Conservation (phyloP, 2,329 filamentous ascomycete genomes). For the Ceratocystis albifundus region DNA sequence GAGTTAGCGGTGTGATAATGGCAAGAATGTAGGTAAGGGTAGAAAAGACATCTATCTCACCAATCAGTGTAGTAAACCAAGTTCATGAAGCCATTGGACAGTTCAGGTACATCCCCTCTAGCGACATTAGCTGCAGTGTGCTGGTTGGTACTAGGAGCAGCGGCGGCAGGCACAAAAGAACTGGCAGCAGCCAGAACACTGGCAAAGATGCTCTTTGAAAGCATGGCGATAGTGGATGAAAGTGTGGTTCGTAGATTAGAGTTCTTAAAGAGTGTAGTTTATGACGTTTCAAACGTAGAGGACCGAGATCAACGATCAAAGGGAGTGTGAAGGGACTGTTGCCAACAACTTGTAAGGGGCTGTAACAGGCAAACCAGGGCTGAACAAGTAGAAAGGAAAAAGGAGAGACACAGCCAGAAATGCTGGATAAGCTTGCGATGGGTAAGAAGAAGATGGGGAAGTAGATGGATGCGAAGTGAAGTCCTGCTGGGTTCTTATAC, state of each 20-base stretch:
- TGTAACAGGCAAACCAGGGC: not conserved
- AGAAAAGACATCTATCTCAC: constrained; percentile 9
- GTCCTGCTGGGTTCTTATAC: not conserved
- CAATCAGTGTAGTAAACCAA: constrained; percentile 23
- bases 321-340: not conserved
- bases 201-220: constrained; percentile 11
- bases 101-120: too few relatives aligned
- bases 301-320: not conserved
- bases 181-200: constrained; percentile 15
- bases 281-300: not conserved
- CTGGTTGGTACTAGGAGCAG: not conserved
- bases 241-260: not conserved
- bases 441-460: not conserved
- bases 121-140: too few relatives aligned
- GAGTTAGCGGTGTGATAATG: not conserved
- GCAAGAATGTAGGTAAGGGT: not conserved
- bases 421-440: not conserved
- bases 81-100: constrained; percentile 15
- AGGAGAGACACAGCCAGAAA: constrained; percentile 11
- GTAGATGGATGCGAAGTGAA: not conserved
- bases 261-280: not conserved
- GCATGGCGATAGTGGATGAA: constrained; percentile 3
- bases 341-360: not conserved
- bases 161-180: constrained; percentile 1
- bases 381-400: not conserved